phyloP scores from a whole-genome alignment of 1,284 basidiomycete species.

The Austroboletus niveus region DNA sequence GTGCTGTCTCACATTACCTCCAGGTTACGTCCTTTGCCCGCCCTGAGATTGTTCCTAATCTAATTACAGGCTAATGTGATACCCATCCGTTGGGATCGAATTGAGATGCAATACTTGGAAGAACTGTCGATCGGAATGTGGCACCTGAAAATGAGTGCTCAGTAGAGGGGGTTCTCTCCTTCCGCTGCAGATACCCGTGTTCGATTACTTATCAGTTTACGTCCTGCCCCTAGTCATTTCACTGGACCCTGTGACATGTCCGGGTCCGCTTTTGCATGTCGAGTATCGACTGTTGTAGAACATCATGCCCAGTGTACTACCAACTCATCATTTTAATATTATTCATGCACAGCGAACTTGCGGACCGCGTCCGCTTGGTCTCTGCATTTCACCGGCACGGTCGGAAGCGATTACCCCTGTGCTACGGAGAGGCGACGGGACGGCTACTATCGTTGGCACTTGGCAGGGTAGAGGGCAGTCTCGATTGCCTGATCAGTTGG shows the following conservation, averaged over 20 bases:
- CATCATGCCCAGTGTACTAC: conserved; percentile 23
- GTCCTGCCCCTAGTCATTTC: conserved; percentile 5
- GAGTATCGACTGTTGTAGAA: conserved; percentile 19
- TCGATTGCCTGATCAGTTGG: too few species aligned
- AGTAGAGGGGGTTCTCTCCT: conserved; percentile 27
- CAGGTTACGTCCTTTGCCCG: conserved; percentile 44
- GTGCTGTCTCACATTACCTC: conserved; percentile 72
- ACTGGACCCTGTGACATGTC: conserved; percentile 13
- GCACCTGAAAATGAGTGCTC: conserved; percentile 52
- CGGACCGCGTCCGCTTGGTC: neutral
- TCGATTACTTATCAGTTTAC: conserved; percentile 8
- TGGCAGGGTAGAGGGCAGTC: too few species aligned
- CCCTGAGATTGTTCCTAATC: conserved; percentile 11
- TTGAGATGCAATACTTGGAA: conserved; percentile 70
- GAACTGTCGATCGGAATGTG: conserved; percentile 66
- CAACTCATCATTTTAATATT: conserved; percentile 17
- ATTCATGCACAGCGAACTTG: conserved; percentile 14
- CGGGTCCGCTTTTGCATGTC: conserved; percentile 4
- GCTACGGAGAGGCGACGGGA: too few species aligned
- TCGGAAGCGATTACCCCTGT: too few species aligned
- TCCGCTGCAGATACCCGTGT: neutral
- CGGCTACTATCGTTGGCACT: too few species aligned
- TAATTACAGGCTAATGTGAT: conserved; percentile 56
- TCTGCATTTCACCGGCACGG: too few species aligned
- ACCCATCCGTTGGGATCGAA: conserved; percentile 63